A percentile compares a stretch with the other conserved stretches of the same genome.
Evolutionary conservation across 2,329 filamentous ascomycete species (phyloP).

Genomic region (Pseudogymnoascus sp.): DNA sequence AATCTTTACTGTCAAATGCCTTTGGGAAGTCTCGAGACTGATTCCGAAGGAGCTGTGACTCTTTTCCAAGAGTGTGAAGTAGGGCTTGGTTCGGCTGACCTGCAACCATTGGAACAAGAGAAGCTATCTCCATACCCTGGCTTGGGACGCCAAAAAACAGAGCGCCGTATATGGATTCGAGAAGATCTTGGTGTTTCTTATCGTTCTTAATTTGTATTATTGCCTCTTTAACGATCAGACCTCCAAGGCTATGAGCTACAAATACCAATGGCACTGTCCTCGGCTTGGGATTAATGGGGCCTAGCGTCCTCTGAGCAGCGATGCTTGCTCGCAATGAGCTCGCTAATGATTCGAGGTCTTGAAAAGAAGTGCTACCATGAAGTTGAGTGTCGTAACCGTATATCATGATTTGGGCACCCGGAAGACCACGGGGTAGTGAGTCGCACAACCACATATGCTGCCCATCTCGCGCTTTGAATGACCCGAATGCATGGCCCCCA

Average conservation of each 20-base stretch:
- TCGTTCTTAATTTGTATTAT: constrained; percentile 10
- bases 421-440: background rate
- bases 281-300: background rate
- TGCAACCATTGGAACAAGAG: constrained; percentile 12
- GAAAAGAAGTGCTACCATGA: background rate
- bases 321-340: background rate
- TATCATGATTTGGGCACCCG: background rate
- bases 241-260: constrained; percentile 20
- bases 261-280: constrained; percentile 13
- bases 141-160: constrained; percentile 16
- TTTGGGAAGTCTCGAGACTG: constrained; percentile 7
- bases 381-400: background rate
- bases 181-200: background rate
- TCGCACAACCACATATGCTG: constrained; percentile 4
- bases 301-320: background rate
- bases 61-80: constrained; percentile 6
- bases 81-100: constrained; percentile 12
- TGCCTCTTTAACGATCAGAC: constrained; percentile 19
- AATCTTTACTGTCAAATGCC: constrained; percentile 9
- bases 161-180: constrained; percentile 10
- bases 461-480: background rate
- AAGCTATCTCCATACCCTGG: constrained; percentile 14
- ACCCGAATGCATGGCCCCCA: background rate
- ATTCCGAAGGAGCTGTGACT: constrained; percentile 10
- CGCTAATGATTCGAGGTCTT: background rate